Conservation (phyloP, 345 rosid genomes). For the Litchi chinensis region DNA sequence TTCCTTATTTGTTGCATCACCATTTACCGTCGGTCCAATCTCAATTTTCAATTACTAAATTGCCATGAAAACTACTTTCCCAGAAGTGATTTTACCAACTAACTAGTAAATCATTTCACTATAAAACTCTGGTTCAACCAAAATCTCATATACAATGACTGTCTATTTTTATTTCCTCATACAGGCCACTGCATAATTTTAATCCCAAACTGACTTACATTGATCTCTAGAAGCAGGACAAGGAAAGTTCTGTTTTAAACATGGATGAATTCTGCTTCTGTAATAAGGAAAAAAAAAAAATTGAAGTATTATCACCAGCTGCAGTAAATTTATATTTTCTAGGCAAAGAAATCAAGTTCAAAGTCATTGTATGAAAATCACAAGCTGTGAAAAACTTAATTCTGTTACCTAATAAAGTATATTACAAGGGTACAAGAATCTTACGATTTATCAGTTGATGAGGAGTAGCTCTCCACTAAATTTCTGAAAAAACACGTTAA, state of each 20-base stretch:
- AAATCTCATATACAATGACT: neutral
- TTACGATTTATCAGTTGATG: slow-evolving; percentile 50
- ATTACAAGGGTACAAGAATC: slow-evolving; percentile 24
- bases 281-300: slow-evolving; percentile 24
- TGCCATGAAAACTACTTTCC: neutral
- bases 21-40: neutral
- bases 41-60: neutral
- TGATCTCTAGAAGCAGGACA: slow-evolving; percentile 48
- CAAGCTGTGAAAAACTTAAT: neutral
- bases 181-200: neutral
- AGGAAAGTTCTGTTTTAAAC: slow-evolving; percentile 65
- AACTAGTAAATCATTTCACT: neutral
- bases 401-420: neutral
- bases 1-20: neutral
- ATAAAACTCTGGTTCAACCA: neutral
- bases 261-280: slow-evolving; percentile 58
- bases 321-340: neutral
- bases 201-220: slow-evolving; percentile 42
- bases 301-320: slow-evolving; percentile 2
- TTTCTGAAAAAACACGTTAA: slow-evolving; percentile 50
- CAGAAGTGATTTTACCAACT: neutral
- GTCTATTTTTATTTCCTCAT: neutral
- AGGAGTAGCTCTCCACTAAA: slow-evolving; percentile 72
- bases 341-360: neutral
- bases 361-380: neutral